Conservation (phyloP, 345 rosid genomes). For the Citrus maxima region DNA sequence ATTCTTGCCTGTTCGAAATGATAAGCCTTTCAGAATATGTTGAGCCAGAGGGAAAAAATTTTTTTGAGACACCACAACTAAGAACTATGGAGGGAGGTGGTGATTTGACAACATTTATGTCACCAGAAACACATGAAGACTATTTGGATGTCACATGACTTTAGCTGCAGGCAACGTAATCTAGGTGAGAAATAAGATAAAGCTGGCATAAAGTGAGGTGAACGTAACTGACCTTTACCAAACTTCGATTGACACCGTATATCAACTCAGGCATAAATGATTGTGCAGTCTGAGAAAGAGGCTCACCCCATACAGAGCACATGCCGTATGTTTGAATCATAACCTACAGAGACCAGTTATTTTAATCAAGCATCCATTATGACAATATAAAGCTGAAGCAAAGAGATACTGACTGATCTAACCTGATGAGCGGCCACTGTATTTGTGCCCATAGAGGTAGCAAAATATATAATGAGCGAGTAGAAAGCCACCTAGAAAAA, state of each 20-base stretch:
- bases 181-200: not conserved
- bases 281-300: conserved; percentile 95
- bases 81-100: not conserved
- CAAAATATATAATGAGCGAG: conserved; percentile 70
- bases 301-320: conserved; percentile 77
- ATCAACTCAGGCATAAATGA: conserved; percentile 90
- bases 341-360: conserved; percentile 36
- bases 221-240: conserved; percentile 48
- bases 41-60: not conserved
- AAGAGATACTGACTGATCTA: conserved; percentile 12
- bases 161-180: not conserved
- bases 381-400: conserved; percentile 6
- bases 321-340: conserved; percentile 68
- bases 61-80: not conserved
- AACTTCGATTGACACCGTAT: conserved; percentile 58
- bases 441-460: conserved; percentile 80
- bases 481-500: conserved; percentile 70
- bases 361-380: not conserved
- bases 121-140: not conserved
- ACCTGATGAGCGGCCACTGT: conserved; percentile 94
- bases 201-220: not conserved
- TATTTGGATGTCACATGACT: not conserved
- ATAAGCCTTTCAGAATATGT: conserved; percentile 13
- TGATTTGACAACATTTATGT: not conserved
- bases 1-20: conserved; percentile 59